Conservation (phyloP, 2,329 filamentous ascomycete species). For the Myriangium duriaei region DNA sequence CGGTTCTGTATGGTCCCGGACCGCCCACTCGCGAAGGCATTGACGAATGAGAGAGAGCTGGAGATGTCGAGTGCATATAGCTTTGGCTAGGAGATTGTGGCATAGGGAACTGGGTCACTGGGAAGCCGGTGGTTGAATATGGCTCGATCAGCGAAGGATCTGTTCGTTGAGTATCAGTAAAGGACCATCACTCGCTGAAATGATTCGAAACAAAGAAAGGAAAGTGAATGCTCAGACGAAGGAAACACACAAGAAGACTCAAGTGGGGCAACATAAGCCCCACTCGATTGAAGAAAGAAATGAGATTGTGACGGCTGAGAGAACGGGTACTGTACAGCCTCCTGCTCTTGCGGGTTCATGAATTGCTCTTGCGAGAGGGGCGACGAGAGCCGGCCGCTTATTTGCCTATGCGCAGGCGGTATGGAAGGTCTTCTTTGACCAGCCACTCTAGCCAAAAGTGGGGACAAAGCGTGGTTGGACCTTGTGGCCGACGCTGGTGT, state of each 20-base stretch:
- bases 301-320: conserved; percentile 16
- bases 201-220: conserved; percentile 14
- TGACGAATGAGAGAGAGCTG: conserved; percentile 47
- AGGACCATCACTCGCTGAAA: not conserved
- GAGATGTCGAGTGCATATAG: conserved; percentile 44
- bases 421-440: conserved; percentile 12
- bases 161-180: conserved; percentile 19
- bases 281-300: conserved; percentile 26
- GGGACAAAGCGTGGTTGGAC: conserved; percentile 11
- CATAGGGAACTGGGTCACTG: conserved; percentile 29
- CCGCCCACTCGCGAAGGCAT: conserved; percentile 20
- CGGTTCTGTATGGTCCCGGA: conserved; percentile 55
- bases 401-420: not conserved
- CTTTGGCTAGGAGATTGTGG: conserved; percentile 27
- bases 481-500: conserved; percentile 17
- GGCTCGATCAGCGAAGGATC: conserved; percentile 49
- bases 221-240: conserved; percentile 15
- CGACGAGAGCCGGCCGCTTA: conserved; percentile 8
- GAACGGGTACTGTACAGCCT: conserved; percentile 5
- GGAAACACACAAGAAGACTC: conserved; percentile 31
- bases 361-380: conserved; percentile 9
- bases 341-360: conserved; percentile 8
- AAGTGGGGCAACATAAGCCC: conserved; percentile 24
- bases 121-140: conserved; percentile 30
- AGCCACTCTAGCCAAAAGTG: conserved; percentile 16